phyloP scores from a whole-genome alignment of 106 monocot species.

The Cymbidium sinense region DNA sequence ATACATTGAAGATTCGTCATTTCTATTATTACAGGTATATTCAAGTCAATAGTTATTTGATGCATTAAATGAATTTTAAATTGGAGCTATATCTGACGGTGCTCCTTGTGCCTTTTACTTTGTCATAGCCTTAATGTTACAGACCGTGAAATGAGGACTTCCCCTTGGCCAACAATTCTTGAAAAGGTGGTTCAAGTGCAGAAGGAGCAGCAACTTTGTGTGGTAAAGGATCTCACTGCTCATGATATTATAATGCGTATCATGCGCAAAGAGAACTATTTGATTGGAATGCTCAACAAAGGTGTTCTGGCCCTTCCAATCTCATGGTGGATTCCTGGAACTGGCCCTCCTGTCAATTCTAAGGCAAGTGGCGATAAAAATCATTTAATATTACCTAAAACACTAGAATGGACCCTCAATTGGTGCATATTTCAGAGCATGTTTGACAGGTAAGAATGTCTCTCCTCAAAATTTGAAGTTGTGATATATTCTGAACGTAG shows the following conservation, averaged over 20 bases:
- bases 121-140: constrained; percentile 67
- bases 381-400: constrained; percentile 80
- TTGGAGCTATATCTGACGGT: neutral
- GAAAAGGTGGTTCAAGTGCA: constrained; percentile 85
- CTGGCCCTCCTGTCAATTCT: constrained; percentile 57
- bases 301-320: constrained; percentile 85
- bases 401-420: constrained; percentile 92
- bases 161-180: constrained; percentile 73
- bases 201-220: constrained; percentile 67
- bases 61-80: neutral
- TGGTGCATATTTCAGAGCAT: constrained; percentile 99
- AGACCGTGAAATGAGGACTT: constrained; percentile 84
- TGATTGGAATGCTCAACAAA: constrained; percentile 98
- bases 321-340: constrained; percentile 77
- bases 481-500: neutral
- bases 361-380: constrained; percentile 47
- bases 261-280: constrained; percentile 98
- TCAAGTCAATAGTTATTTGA: neutral
- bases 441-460: constrained; percentile 80
- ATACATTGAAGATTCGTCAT: constrained; percentile 57
- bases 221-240: constrained; percentile 85
- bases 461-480: neutral
- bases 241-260: constrained; percentile 94
- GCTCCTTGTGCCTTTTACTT: neutral
- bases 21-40: constrained; percentile 73